Percentiles rank a stretch among this genome's conserved stretches.
phyloP scores from a whole-genome alignment of 1,284 basidiomycete species.

The Austroboletus rostrupii region DNA sequence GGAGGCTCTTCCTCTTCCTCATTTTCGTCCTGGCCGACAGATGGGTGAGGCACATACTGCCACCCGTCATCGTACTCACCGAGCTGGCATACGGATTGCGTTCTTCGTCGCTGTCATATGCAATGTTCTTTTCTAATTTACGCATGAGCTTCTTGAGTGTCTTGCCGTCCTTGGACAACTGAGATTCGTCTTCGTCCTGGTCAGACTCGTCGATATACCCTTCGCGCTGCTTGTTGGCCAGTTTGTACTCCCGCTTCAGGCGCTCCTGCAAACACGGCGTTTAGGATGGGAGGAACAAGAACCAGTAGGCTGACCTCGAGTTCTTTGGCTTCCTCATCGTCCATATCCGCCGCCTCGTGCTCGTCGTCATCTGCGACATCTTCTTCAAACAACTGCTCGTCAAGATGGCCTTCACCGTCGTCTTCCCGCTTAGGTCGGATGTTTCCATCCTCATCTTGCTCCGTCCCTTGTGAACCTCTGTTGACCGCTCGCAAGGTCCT shows the following conservation, averaged over 20 bases:
- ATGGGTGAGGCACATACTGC: conserved; percentile 5
- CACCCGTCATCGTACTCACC: conserved; percentile 39
- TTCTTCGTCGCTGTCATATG: conserved; percentile 79
- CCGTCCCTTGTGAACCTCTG: conserved; percentile 64
- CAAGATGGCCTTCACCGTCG: conserved; percentile 70
- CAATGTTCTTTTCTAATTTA: conserved; percentile 68
- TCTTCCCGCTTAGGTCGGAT: conserved; percentile 51
- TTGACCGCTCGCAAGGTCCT: conserved; percentile 60
- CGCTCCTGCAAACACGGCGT: conserved; percentile 55
- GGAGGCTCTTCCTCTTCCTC: conserved; percentile 62
- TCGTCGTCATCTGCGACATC: conserved; percentile 88
- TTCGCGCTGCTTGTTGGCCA: conserved; percentile 70
- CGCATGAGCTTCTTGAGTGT: conserved; percentile 75
- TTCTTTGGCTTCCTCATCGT: conserved; percentile 84
- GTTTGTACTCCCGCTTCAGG: conserved; percentile 76
- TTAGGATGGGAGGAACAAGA: neutral
- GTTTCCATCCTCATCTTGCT: conserved; percentile 53
- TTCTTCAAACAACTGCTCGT: conserved; percentile 81
- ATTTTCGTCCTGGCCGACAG: conserved; percentile 52
- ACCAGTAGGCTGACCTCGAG: conserved; percentile 55
- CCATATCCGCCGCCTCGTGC: conserved; percentile 62
- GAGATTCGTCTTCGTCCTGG: conserved; percentile 58
- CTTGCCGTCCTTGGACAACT: conserved; percentile 66
- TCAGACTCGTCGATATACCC: conserved; percentile 67
- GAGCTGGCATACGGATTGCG: conserved; percentile 77